Evolutionary conservation across 208 protist species (phyloP), one percentile per base, ranked within the genome.

Genomic region (Crithidia expoeki): DNA sequence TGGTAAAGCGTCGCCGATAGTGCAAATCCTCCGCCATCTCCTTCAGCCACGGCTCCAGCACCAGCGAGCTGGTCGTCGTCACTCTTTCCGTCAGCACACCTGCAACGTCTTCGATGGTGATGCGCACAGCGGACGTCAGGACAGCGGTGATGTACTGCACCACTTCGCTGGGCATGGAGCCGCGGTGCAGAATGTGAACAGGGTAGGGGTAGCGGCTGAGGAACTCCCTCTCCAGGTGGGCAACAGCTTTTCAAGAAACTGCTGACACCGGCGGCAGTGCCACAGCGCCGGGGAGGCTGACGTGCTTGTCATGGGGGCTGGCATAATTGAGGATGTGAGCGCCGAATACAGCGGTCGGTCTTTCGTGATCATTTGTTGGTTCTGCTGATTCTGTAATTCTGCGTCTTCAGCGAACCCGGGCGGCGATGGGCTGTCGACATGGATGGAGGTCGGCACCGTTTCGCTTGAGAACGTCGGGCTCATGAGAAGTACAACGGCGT

Each of bases 121-220:
- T 61, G 7, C 50, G 42, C 27, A 40, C 21, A 4, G 70, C 74
- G 25, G 76, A 81, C 1, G 62, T 27, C 12, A 83, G 44, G 4
- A 62, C 5, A 38, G 27, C 5, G 7, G 44, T 58, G 57, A 86
- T 67, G n/a, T 50, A 42, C 23, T n/a, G 25, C 49, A 74, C 25
- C 42, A 62, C 40, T 25, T 71, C 62, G 4, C 32, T 27, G 11
- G 68, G 32, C 49, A 84, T 74, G 16, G 38, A 27, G 36, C 81
- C 75, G 23, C 78, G 77, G 59, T 84, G 74, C 28, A 90, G 75
- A 27, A 90, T 71, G 68, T 87, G 81, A 2, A 90, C 77, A 14
- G 80, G 84, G 68, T 85, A 87, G 3, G 77, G 33, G 63, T 76
- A 71, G 25, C 59, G 62, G 14, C 50, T 17, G 10, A 86, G 72